Conservation (phyloP, 345 rosid species). For the Hibiscus syriacus region DNA sequence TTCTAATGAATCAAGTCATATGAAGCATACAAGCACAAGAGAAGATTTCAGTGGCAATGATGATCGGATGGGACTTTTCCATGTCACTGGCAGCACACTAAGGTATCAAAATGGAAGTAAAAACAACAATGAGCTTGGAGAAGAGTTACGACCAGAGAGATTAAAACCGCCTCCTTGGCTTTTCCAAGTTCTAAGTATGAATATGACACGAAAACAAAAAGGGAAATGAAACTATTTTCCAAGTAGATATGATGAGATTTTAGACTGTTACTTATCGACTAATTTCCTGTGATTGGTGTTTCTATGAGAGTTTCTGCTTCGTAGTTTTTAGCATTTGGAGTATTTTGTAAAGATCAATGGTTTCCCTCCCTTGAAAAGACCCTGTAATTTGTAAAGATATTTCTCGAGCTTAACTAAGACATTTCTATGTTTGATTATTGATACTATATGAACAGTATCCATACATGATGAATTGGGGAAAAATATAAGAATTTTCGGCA, state of each 20-base stretch:
- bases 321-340: slow-evolving; percentile 16
- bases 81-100: slow-evolving; percentile 20
- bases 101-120: no score
- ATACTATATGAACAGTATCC: no score
- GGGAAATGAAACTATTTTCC: slow-evolving; percentile 3
- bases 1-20: slow-evolving; percentile 48
- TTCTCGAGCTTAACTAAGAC: no score
- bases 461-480: no score
- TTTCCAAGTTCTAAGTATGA: slow-evolving; percentile 67
- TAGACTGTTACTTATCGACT: slow-evolving; percentile 32
- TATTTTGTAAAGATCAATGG: slow-evolving; percentile 26
- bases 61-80: slow-evolving; percentile 16
- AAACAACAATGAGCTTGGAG: slow-evolving; percentile 36
- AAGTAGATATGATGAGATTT: slow-evolving; percentile 26
- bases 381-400: slow-evolving; percentile 11
- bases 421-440: no score
- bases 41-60: slow-evolving; percentile 12
- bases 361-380: slow-evolving; percentile 15
- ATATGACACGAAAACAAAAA: slow-evolving; percentile 48
- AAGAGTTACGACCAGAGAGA: slow-evolving; percentile 42
- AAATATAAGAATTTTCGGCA: no score
- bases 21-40: slow-evolving; percentile 26
- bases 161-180: slow-evolving; percentile 75
- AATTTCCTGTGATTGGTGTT: slow-evolving; percentile 20
- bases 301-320: slow-evolving; percentile 18